Percentiles rank a stretch among this genome's conserved stretches.
Evolutionary conservation across 2,329 filamentous ascomycete genomes (phyloP).

Genomic region (Diaporthe sp.): DNA sequence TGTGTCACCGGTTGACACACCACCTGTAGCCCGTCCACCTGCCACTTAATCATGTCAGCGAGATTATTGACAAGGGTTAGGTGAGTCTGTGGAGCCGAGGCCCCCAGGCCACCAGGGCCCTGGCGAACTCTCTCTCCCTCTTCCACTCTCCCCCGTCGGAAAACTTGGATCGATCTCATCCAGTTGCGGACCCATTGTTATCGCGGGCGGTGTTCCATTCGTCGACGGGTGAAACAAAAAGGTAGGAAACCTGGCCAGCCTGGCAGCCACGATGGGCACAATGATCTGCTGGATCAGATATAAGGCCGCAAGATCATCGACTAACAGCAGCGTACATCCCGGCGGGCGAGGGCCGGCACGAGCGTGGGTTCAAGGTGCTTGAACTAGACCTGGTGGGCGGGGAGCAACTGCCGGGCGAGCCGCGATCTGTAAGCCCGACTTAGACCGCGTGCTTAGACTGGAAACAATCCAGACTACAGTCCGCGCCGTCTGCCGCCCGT

Average conservation of each 20-base stretch:
- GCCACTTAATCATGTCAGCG: constrained; percentile 29
- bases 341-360: not conserved
- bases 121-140: not conserved
- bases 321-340: constrained; percentile 23
- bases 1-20: constrained; percentile 17
- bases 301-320: constrained; percentile 31
- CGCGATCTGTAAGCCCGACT: constrained; percentile 14
- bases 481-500: constrained; percentile 5
- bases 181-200: not conserved
- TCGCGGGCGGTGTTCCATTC: not conserved
- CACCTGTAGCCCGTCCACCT: constrained; percentile 17
- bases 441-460: not conserved
- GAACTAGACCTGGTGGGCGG: not conserved
- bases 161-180: constrained; percentile 17
- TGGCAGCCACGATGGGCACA: not conserved
- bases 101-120: not conserved
- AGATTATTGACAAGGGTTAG: constrained; percentile 23
- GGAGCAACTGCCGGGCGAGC: constrained; percentile 28
- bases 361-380: not conserved
- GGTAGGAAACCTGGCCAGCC: not conserved
- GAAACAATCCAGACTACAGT: not conserved
- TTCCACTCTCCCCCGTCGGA: not conserved
- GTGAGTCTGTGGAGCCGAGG: not conserved
- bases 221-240: not conserved
- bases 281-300: constrained; percentile 13